These are phyloP conservation scores for Mycena polygramma DNA, from an alignment of 768 basidiomycete species.

Conservation along the genomic window DNA sequence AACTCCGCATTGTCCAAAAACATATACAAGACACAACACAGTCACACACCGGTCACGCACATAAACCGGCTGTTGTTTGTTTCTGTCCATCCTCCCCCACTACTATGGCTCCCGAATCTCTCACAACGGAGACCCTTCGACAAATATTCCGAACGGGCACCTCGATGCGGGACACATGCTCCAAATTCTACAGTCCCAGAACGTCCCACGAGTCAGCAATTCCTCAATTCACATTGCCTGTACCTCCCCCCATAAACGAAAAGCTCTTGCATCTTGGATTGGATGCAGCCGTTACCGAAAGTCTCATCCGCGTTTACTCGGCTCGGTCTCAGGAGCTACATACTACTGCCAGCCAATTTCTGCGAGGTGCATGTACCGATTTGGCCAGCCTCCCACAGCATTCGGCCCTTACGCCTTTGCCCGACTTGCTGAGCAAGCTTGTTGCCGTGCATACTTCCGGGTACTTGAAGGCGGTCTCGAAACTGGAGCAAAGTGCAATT, in stretches of 20 bases:
- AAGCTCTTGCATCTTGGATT: constrained; percentile 18
- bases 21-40: neutral
- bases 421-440: neutral
- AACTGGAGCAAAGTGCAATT: neutral
- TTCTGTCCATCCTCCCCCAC: no score
- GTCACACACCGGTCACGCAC: no score
- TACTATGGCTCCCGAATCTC: no score
- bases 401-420: neutral
- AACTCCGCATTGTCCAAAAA: constrained; percentile 40
- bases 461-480: neutral
- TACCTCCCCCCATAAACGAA: neutral
- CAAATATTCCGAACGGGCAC: neutral
- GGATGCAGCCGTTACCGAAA: no score
- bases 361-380: neutral
- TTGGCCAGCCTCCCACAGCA: neutral
- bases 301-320: no score
- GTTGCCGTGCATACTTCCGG: neutral
- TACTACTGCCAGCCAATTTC: neutral
- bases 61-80: no score
- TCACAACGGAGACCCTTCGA: neutral
- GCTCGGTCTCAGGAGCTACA: neutral
- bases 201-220: no score
- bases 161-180: neutral
- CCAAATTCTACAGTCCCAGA: no score
- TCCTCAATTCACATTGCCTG: neutral